Evolutionary conservation across 164 flowering plant species (phyloP).

Genomic region (Hamamelis virginiana): DNA sequence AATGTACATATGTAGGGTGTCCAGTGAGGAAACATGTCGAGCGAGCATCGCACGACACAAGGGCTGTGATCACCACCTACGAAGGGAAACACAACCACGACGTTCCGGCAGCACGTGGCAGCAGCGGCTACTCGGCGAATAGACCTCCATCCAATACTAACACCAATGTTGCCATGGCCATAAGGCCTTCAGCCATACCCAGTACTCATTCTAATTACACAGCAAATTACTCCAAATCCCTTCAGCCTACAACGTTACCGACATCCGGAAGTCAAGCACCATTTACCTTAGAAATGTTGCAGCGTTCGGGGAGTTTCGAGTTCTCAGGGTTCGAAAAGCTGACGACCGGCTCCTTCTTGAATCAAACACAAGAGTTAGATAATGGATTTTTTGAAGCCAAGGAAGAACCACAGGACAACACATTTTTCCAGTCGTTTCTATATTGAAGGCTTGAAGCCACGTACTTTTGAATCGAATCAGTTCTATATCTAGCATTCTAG

Average conservation of each 20-base stretch:
- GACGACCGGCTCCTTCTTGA: slow-evolving; percentile 13
- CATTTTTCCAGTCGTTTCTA: slow-evolving; percentile 30
- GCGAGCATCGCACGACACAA: slow-evolving; percentile 71
- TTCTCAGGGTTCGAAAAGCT: slow-evolving; percentile 29
- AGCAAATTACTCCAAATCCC: slow-evolving; percentile 19
- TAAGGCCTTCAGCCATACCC: slow-evolving; percentile 38
- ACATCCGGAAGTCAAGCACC: slow-evolving; percentile 40
- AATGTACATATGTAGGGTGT: slow-evolving; percentile 69
- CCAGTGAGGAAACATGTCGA: slow-evolving; percentile 88
- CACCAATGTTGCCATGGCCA: slow-evolving; percentile 20
- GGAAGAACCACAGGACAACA: slow-evolving; percentile 38
- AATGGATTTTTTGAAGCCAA: slow-evolving; percentile 19
- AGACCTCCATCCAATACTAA: slow-evolving; percentile 32
- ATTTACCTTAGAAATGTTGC: slow-evolving; percentile 51
- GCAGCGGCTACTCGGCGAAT: slow-evolving; percentile 30
- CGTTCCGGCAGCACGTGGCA: slow-evolving; percentile 84
- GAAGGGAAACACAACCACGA: slow-evolving; percentile 97
- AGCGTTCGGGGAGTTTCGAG: slow-evolving; percentile 23
- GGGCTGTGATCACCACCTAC: slow-evolving; percentile 86
- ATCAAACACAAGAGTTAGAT: slow-evolving; percentile 20
- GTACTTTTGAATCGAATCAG: not conserved
- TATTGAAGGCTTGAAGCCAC: slow-evolving; percentile 10
- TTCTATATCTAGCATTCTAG: not conserved
- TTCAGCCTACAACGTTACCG: slow-evolving; percentile 18
- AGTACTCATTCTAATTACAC: slow-evolving; percentile 21